Evolutionary conservation across 306 rosid genomes (phyloP).

Genomic region (Betula pendula): DNA sequence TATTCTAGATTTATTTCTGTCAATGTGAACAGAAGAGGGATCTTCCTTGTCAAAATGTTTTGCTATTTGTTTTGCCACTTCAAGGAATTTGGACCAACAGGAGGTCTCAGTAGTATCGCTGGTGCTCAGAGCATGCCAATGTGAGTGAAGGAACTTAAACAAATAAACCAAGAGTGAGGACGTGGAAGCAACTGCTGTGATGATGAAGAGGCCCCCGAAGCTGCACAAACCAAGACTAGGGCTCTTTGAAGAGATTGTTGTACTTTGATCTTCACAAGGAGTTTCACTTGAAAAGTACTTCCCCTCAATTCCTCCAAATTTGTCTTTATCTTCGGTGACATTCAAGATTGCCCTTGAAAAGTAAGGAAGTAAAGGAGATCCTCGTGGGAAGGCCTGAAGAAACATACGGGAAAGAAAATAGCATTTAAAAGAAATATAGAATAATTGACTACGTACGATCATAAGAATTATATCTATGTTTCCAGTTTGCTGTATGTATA

Average conservation of each 20-base stretch:
- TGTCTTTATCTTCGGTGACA: constrained; percentile 30
- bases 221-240: constrained; percentile 33
- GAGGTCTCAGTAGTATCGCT: not conserved
- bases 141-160: not conserved
- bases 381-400: constrained; percentile 45
- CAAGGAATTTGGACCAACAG: not conserved
- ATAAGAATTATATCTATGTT: not conserved
- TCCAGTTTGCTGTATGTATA: no score
- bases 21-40: no score
- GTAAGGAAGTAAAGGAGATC: constrained; percentile 41
- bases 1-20: no score
- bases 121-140: constrained; percentile 6
- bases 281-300: constrained; percentile 25
- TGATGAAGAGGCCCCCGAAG: constrained; percentile 51
- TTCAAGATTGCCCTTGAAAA: constrained; percentile 51
- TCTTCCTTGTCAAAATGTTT: constrained; percentile 19
- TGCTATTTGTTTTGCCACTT: constrained; percentile 25
- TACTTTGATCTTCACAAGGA: constrained; percentile 13
- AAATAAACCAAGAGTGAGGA: constrained; percentile 15
- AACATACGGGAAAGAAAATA: not conserved
- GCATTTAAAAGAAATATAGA: not conserved
- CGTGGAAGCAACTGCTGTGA: constrained; percentile 28
- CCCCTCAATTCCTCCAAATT: constrained; percentile 21
- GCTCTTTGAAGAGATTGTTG: constrained; percentile 4
- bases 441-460: not conserved